These are phyloP conservation scores for Leishmania braziliensis DNA, from an alignment of 208 protist genomes.

Conservation along the genomic window DNA sequence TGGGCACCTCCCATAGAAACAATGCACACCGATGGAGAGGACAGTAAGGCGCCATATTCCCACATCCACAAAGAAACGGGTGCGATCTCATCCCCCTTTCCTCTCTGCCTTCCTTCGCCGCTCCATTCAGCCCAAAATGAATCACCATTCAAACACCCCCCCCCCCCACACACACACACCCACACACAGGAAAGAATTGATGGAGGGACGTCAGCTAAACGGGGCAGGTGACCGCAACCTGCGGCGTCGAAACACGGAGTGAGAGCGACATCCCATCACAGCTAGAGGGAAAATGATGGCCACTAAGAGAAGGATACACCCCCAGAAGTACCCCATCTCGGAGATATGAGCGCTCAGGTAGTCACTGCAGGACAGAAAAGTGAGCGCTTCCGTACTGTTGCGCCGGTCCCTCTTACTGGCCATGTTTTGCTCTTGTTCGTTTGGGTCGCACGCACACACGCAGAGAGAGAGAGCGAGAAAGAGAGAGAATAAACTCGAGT, in stretches of 20 bases:
- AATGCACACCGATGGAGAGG: background rate
- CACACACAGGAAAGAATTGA: background rate
- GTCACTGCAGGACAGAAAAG: background rate
- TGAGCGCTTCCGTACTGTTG: background rate
- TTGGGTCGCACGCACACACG: background rate
- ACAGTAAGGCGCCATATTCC: background rate
- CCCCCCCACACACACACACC: background rate
- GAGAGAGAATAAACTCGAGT: background rate
- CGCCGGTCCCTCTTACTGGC: background rate
- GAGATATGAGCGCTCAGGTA: background rate
- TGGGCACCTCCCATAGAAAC: background rate
- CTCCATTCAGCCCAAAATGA: too few species aligned
- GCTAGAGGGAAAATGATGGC: slow-evolving; percentile 21
- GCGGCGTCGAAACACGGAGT: slow-evolving; percentile 24
- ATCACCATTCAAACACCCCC: background rate
- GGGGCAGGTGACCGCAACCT: slow-evolving; percentile 2
- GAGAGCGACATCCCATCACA: slow-evolving; percentile 30
- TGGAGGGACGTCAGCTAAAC: background rate
- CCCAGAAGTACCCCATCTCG: slow-evolving; percentile 6
- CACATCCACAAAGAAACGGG: background rate
- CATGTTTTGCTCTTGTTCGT: background rate
- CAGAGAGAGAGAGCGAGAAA: background rate
- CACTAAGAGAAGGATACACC: slow-evolving; percentile 5
- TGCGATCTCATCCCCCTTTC: background rate
- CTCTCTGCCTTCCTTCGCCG: background rate